phyloP scores from a whole-genome alignment of 306 rosid genomes.

The Medicago ruthenica region DNA sequence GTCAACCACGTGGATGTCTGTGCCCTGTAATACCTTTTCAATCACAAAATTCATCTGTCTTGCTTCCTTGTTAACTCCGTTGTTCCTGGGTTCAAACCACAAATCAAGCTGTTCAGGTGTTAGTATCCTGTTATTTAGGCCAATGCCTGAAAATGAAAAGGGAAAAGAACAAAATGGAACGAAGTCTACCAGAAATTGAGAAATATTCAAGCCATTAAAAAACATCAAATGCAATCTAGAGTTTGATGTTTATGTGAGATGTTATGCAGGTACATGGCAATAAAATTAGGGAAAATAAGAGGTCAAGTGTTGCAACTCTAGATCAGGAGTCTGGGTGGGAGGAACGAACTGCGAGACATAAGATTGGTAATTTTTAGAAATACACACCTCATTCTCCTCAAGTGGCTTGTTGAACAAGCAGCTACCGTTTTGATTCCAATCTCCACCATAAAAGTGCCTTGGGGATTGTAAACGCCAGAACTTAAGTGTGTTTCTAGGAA shows the following conservation, averaged over 20 bases:
- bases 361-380: conserved; percentile 21
- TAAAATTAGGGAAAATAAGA: conserved; percentile 5
- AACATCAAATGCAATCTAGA: conserved; percentile 25
- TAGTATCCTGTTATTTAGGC: conserved; percentile 43
- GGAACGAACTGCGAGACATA: no score
- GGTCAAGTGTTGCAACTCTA: no score
- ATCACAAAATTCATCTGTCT: conserved; percentile 70
- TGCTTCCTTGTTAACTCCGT: conserved; percentile 86
- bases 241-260: conserved; percentile 16
- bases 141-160: conserved; percentile 18
- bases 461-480: conserved; percentile 92
- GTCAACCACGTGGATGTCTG: conserved; percentile 65
- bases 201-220: conserved; percentile 7
- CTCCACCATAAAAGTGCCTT: conserved; percentile 89
- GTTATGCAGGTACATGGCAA: background rate
- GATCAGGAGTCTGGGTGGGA: no score
- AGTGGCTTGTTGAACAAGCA: conserved; percentile 84
- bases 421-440: conserved; percentile 94
- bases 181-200: background rate
- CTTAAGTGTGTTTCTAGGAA: conserved; percentile 69
- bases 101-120: conserved; percentile 73
- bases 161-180: conserved; percentile 16
- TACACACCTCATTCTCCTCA: conserved; percentile 70
- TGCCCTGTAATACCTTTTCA: conserved; percentile 59
- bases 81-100: conserved; percentile 89